phyloP scores from a whole-genome alignment of 2,329 filamentous ascomycete genomes.

The Incumbomyces lentus region DNA sequence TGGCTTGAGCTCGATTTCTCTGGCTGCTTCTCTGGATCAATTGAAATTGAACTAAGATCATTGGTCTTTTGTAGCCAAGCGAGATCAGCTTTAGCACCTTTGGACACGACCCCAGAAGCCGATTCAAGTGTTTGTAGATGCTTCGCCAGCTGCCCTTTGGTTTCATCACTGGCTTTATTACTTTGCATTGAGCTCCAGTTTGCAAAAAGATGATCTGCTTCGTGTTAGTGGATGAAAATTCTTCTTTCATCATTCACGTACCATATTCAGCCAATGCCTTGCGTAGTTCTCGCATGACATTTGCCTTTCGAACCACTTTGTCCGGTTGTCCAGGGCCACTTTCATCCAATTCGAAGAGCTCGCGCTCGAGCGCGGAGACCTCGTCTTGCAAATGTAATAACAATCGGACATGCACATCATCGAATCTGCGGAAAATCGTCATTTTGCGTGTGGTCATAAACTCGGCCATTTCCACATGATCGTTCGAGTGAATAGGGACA shows the following conservation, averaged over 20 bases:
- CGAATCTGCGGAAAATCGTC: slow-evolving; percentile 27
- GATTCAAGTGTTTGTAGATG: slow-evolving; percentile 14
- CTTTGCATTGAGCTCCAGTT: slow-evolving; percentile 21
- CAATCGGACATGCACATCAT: slow-evolving; percentile 23
- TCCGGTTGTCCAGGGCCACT: slow-evolving; percentile 8
- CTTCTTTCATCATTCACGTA: slow-evolving; percentile 8
- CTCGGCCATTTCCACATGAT: slow-evolving; percentile 15
- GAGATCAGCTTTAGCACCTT: slow-evolving; percentile 16
- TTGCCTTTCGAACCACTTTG: slow-evolving; percentile 12
- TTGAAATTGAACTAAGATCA: slow-evolving; percentile 16
- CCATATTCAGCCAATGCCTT: slow-evolving; percentile 20
- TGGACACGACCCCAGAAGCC: slow-evolving; percentile 6
- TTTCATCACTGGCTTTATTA: slow-evolving; percentile 13
- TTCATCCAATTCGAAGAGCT: slow-evolving; percentile 23
- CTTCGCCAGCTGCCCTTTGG: slow-evolving; percentile 13
- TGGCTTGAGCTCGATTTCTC: neutral
- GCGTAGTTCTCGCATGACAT: slow-evolving; percentile 17
- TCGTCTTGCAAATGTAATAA: slow-evolving; percentile 28
- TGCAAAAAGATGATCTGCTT: slow-evolving; percentile 18
- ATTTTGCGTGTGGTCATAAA: slow-evolving; percentile 19
- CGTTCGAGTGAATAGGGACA: slow-evolving; percentile 3
- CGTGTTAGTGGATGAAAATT: neutral
- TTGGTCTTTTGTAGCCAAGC: slow-evolving; percentile 16
- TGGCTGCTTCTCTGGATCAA: slow-evolving; percentile 10
- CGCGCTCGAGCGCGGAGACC: slow-evolving; percentile 24